Evolutionary conservation across 805 yeast genomes (phyloP), one percentile per base, ranked within the genome.

Genomic region (Yarrowia sp.): DNA sequence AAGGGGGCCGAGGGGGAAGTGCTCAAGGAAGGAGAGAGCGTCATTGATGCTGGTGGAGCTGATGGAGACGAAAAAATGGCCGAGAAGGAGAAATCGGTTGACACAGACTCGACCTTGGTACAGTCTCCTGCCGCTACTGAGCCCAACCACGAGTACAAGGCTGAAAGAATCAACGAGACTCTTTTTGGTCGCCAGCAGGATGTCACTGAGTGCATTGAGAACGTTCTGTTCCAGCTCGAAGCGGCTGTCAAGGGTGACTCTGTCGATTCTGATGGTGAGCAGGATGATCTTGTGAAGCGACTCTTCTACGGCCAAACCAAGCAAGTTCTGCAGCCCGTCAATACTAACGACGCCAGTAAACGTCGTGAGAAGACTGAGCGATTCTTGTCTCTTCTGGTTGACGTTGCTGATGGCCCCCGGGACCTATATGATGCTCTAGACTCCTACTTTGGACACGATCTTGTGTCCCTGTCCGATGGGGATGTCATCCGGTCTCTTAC

Each of bases 131-230:
- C 26, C 33, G 17, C 64, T 17, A 12, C 44, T 8, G 48, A 28
- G 19, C 26, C 54, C 28, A 54, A 28, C 33, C 64, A 28, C 17
- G 62, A 54, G 28, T 54, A 54, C 48, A 54, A 54, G 32, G 63
- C 63, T 10, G 51, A 58, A n/a, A 12, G 63, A 21, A 58, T 58
- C 19, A 67, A 70, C 46, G 64, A 62, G 92, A 90, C 71, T 80
- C 87, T 71, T 35, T 66, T 69, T 38, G 96, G 97, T 2, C 81
- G 96, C 68, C 99, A 95, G 73, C 99, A 95, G 74, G 99, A 95
- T 78, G 98, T 95, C 19, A 92, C 98, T 0, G 99, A 95, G 73
- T 93, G 98, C 75, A 92, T 93, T 71, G 96, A 92, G 64, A 95
- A 95, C 74, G 98, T 95, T 8, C 80, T 92, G 14, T 89, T 88